Base-by-base conservation (phyloP, 2,329 filamentous ascomycete species). In the Fusarium tanahbumbuense region DNA sequence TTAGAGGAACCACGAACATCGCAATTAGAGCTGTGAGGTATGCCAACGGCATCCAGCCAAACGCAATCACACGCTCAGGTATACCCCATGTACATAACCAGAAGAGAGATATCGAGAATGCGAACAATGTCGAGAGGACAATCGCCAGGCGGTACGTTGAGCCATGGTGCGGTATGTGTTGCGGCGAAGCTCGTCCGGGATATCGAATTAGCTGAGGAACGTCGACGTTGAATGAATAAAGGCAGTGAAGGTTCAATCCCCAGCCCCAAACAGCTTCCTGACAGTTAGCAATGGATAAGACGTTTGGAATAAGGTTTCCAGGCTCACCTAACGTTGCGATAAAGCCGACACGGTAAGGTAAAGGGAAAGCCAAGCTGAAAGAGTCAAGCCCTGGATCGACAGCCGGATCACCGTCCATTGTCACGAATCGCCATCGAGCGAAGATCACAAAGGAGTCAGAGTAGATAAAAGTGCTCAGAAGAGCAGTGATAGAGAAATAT, bases 231-330 rank as follows among this genome's bases (percentile, higher is more conserved):
- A 90, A 85, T 62, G 89, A 82, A 75, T 91, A 86, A 64, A 98
- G 89, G 82, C 93, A 94, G 78, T 98, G 94, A 42, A 98, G 88
- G 83, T 98, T 98, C 74, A 92, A 81, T 71, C 91, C 94, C 94
- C 95, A 99, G 78, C 93, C 94, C 95, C 95, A 98, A 76, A 97
- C 91, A 73, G 93, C 94, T 97, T 72, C 64, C 65, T 22, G 30
- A n/a, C 37, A 41, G 57, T 69, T 49, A 69, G 63, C 32, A 40
- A 53, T 11, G 10, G 47, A 72, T 28, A 25, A n/a, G 49, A 25
- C 20, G 8, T 12, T 47, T 22, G 42, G 11, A 10, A 41, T 25
- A 53, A 11, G 27, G 23, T 28, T 60, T 25, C 37, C 65, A 48
- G 32, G 75, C 86, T 70, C 85, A 97, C 94, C 95, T 70, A 97